phyloP scores from a whole-genome alignment of 768 basidiomycete species.

The Mycena olivaceomarginata region DNA sequence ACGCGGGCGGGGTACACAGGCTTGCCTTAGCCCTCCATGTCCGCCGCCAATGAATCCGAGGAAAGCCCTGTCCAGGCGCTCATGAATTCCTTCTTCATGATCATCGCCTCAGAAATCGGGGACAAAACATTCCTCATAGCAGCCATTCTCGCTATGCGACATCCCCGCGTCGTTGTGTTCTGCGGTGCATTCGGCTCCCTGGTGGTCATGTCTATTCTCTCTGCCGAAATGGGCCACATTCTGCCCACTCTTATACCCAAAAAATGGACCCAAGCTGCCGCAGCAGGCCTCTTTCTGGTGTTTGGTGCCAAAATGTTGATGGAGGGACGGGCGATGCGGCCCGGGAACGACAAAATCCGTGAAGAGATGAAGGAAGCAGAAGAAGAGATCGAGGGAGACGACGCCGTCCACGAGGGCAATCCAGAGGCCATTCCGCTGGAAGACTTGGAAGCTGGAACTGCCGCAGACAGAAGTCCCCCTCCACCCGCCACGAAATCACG shows the following conservation, averaged over 20 bases:
- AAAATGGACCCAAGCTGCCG: conserved; percentile 81
- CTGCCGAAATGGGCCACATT: conserved; percentile 94
- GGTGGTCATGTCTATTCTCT: conserved; percentile 94
- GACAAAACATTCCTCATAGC: conserved; percentile 97
- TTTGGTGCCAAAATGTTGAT: conserved; percentile 94
- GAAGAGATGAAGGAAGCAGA: conserved; percentile 98
- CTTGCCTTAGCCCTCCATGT: conserved; percentile 3
- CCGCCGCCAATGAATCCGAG: conserved; percentile 44
- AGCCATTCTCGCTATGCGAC: conserved; percentile 92
- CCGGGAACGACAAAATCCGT: conserved; percentile 86
- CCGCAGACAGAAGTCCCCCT: conserved; percentile 41
- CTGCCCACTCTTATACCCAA: conserved; percentile 89
- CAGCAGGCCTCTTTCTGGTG: conserved; percentile 89
- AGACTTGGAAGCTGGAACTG: conserved; percentile 74
- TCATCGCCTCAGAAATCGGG: conserved; percentile 94
- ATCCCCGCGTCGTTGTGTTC: conserved; percentile 91
- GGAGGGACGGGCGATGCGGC: conserved; percentile 89
- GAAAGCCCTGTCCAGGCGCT: conserved; percentile 72
- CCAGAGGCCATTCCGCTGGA: conserved; percentile 77
- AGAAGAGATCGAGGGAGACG: conserved; percentile 94
- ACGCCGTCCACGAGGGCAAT: conserved; percentile 65
- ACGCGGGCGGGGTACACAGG: background rate
- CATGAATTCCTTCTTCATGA: conserved; percentile 90
- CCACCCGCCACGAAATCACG: conserved; percentile 49
- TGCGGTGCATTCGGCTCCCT: conserved; percentile 92